Percentiles rank a stretch among this genome's conserved stretches.
phyloP scores from a whole-genome alignment of 352 stramenopile species.

The Globisporangium acanthophoron region DNA sequence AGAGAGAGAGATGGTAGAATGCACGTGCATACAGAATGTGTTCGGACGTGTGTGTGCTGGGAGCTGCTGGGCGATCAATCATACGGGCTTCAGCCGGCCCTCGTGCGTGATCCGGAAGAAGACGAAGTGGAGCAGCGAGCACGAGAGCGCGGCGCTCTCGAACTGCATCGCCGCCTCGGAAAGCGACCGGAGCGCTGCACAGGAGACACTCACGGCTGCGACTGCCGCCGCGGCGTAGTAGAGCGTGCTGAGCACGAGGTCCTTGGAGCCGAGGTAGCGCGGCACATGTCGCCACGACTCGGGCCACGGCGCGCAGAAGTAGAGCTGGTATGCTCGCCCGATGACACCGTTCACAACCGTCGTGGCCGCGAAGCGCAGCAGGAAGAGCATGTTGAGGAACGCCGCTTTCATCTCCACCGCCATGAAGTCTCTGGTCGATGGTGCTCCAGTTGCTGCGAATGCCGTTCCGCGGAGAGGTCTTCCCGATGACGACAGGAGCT shows the following conservation, averaged over 20 bases:
- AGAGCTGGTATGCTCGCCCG: conserved; percentile 41
- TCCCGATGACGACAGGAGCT: conserved; percentile 18
- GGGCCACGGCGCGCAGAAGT: conserved; percentile 43
- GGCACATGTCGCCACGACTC: conserved; percentile 43
- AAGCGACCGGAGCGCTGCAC: conserved; percentile 33
- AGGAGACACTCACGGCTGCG: conserved; percentile 31
- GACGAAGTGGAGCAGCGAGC: conserved; percentile 45
- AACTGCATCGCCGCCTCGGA: conserved; percentile 43
- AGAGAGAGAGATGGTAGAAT: neutral
- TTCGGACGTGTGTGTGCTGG: neutral
- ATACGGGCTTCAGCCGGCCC: neutral
- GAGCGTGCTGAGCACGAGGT: conserved; percentile 50
- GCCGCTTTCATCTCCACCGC: conserved; percentile 18
- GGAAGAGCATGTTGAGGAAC: conserved; percentile 47
- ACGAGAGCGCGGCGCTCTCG: conserved; percentile 33
- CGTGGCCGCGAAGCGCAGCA: conserved; percentile 24
- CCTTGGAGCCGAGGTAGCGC: conserved; percentile 54
- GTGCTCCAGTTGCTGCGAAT: neutral
- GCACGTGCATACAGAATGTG: neutral
- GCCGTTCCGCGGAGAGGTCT: neutral
- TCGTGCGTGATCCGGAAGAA: conserved; percentile 14
- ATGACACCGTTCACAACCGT: conserved; percentile 31
- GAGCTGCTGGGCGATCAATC: neutral
- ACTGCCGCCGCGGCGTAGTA: conserved; percentile 38
- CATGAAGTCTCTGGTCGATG: neutral